phyloP scores from a whole-genome alignment of 129 eudicot species.

The Artemisia argyi region DNA sequence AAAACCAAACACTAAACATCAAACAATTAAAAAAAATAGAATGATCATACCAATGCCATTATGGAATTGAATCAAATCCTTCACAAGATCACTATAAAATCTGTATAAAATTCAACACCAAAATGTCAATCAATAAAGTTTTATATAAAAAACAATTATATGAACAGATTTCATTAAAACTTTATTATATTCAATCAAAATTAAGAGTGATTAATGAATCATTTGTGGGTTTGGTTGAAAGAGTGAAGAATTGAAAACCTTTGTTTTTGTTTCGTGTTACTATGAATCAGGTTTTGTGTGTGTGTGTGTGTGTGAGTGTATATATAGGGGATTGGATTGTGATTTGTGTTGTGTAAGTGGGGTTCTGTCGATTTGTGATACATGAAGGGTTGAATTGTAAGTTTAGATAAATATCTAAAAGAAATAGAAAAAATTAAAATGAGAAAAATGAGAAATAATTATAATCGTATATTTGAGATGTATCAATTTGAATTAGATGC shows the following conservation, averaged over 20 bases:
- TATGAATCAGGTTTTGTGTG: too few relatives aligned
- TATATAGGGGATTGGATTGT: constrained; percentile 14
- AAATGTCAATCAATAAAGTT: constrained; percentile 16
- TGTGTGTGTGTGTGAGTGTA: too few relatives aligned
- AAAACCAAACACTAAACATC: not conserved
- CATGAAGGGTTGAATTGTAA: not conserved
- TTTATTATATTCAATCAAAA: not conserved
- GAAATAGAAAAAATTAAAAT: too few relatives aligned
- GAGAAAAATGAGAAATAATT: too few relatives aligned
- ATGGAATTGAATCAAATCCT: constrained; percentile 24
- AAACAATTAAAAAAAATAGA: not conserved
- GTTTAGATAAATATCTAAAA: not conserved
- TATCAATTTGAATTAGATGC: too few relatives aligned
- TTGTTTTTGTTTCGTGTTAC: constrained; percentile 9
- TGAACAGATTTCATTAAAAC: constrained; percentile 27
- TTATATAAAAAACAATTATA: constrained; percentile 20
- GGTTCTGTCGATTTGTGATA: not conserved
- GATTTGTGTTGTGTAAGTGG: not conserved
- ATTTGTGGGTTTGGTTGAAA: not conserved
- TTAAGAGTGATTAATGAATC: too few relatives aligned
- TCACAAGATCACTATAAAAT: constrained; percentile 33
- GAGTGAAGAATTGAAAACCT: constrained; percentile 22
- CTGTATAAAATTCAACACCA: constrained; percentile 30
- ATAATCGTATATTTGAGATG: too few relatives aligned
- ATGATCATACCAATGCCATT: constrained; percentile 49